Evolutionary conservation across 2,329 filamentous ascomycete genomes (phyloP).

Genomic region (Paecilomyces dactylethromorphus): DNA sequence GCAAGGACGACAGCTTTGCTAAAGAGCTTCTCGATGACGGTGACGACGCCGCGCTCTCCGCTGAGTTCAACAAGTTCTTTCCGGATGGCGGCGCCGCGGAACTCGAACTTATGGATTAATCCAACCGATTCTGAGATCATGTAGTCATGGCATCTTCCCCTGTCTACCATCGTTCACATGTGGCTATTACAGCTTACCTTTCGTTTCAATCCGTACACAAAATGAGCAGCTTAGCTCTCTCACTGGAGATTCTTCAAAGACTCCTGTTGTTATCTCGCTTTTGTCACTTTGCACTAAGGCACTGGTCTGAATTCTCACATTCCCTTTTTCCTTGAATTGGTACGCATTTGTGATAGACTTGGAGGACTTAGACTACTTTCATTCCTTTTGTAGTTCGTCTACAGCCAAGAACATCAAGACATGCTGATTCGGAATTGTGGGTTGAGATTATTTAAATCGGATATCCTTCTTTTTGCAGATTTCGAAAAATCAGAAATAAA

Average conservation of each 20-base stretch:
- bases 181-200: not conserved
- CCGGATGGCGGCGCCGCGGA: not conserved
- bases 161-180: not conserved
- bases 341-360: no score
- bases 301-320: not conserved
- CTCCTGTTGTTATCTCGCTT: not conserved
- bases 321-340: not conserved
- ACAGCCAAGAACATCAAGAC: no score
- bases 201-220: not conserved
- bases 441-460: no score
- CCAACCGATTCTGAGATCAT: not conserved
- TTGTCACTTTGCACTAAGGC: not conserved
- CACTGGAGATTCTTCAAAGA: not conserved
- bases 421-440: no score
- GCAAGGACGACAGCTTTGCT: slow-evolving; percentile 6
- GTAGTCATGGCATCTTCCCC: not conserved
- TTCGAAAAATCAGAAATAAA: no score
- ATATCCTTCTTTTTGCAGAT: no score
- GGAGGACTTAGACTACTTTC: no score
- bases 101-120: not conserved
- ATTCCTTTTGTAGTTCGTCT: no score
- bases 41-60: not conserved
- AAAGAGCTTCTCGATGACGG: slow-evolving; percentile 4
- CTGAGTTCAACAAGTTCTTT: slow-evolving; percentile 8
- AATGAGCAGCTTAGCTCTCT: not conserved